phyloP scores from a whole-genome alignment of 2,329 filamentous ascomycete genomes.

The Xylariaceae sp. region DNA sequence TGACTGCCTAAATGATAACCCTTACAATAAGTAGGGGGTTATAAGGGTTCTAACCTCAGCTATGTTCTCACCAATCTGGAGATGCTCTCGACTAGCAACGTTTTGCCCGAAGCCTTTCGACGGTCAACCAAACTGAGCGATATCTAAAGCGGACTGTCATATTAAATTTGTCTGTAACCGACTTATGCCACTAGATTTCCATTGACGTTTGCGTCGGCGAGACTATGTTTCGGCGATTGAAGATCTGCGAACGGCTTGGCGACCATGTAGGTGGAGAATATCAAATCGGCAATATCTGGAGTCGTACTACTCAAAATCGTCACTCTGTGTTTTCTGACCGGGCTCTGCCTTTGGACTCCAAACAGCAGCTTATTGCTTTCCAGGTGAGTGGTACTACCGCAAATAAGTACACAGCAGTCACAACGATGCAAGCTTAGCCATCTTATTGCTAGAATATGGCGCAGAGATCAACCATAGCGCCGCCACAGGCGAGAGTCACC shows the following conservation, averaged over 20 bases:
- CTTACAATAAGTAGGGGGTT: not conserved
- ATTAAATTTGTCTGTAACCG: conserved; percentile 44
- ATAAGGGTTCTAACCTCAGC: conserved; percentile 27
- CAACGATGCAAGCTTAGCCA: conserved; percentile 41
- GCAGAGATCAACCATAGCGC: conserved; percentile 44
- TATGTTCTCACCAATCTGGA: conserved; percentile 49
- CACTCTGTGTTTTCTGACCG: conserved; percentile 44
- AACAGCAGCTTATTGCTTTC: conserved; percentile 33
- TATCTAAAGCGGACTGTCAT: not conserved
- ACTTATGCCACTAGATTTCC: conserved; percentile 30
- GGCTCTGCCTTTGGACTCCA: conserved; percentile 41
- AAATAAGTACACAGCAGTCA: conserved; percentile 30
- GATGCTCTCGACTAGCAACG: conserved; percentile 35
- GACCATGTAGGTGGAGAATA: conserved; percentile 46
- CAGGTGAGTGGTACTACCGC: conserved; percentile 41
- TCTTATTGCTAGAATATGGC: conserved; percentile 45
- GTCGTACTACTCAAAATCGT: conserved; percentile 42
- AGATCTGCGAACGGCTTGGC: conserved; percentile 33
- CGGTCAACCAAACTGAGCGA: not conserved
- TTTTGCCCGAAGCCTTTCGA: conserved; percentile 37
- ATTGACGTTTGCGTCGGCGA: not conserved
- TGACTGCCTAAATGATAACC: conserved; percentile 32
- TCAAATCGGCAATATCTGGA: conserved; percentile 40
- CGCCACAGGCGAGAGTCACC: conserved; percentile 38
- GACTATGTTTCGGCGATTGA: conserved; percentile 1